Base-by-base conservation (phyloP, 768 basidiomycete genomes). In the Termitomyces eurrhizus region DNA sequence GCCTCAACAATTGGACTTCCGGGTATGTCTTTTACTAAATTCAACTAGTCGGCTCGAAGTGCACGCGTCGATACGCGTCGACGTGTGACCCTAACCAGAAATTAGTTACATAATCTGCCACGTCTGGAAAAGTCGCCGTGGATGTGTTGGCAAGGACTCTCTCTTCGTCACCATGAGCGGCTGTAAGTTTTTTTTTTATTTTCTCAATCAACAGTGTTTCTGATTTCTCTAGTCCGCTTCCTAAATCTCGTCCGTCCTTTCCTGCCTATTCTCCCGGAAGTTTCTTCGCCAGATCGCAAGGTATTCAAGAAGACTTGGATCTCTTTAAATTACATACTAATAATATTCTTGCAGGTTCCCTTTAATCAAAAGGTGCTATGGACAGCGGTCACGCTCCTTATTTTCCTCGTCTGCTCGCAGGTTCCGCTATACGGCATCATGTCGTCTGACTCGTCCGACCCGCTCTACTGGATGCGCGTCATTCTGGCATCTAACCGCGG, bases 391-490 rank as follows among this genome's bases (percentile, higher is more conserved):
- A 98, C 96, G 3, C 93, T 99, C 70, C 89, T 98, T 77, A 98
- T 99, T 75, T 98, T 98, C 91, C 78, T 99, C 71, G 96, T 98
- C 64, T 98, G 96, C 83, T 98, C 95, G 32, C 97, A 98, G 78
- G 96, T 98, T 36, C 97, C 97, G 7, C 83, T 99, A 51, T 99
- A 98, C 76, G 97, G 97, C 64, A 98, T 99, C 86, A 96, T 98
- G 89, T 97, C 94, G 33, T 97, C 95, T 61, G 96, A 99, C 83
- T 97, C 95, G 66, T 94, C 94, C 57, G 96, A 99, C 79, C 97
- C 97, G 14, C 87, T 99, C 46, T 98, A 97, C 80, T 98, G 96
- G 97, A 95, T 98, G 90, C 92, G 96, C 77, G 96, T 96, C 79
- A 98, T 99, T 77, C 86, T 99, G 62, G 96, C 97, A 26, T 97